A percentile compares a stretch with the other conserved stretches of the same genome.
phyloP scores from a whole-genome alignment of 2,329 filamentous ascomycete species.

The Coniochaeta sp. region DNA sequence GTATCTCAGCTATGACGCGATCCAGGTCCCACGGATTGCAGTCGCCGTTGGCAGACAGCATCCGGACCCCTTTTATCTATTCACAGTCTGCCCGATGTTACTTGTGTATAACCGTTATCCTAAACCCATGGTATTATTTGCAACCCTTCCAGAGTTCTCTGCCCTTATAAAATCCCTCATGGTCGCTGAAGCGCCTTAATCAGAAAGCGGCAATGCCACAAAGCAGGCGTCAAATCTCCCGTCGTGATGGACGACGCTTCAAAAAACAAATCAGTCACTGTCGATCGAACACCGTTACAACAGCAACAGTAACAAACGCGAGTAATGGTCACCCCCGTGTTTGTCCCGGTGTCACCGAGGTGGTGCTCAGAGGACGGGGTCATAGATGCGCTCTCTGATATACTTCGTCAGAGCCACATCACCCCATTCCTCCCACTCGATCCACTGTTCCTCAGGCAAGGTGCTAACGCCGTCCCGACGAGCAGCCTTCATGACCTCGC shows the following conservation, averaged over 20 bases:
- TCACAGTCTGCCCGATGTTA: neutral
- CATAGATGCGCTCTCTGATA: conserved; percentile 55
- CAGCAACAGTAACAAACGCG: neutral
- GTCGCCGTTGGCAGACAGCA: neutral
- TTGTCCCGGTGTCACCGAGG: neutral
- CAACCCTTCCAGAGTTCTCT: neutral
- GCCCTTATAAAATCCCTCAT: neutral
- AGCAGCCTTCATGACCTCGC: conserved; percentile 89
- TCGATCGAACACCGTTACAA: neutral
- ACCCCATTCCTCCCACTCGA: conserved; percentile 66
- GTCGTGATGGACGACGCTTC: neutral
- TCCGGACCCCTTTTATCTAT: neutral
- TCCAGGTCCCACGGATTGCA: neutral
- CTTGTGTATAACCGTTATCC: neutral
- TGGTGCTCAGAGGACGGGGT: conserved; percentile 31
- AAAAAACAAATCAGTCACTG: neutral
- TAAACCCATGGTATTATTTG: neutral
- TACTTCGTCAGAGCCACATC: conserved; percentile 52
- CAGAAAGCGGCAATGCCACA: neutral
- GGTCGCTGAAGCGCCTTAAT: neutral
- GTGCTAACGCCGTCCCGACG: conserved; percentile 71
- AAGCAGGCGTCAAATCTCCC: neutral
- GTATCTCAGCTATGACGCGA: neutral
- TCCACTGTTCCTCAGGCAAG: conserved; percentile 60
- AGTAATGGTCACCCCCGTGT: neutral